Conservation (phyloP, 2,329 filamentous ascomycete species). For the Nakataea oryzae region DNA sequence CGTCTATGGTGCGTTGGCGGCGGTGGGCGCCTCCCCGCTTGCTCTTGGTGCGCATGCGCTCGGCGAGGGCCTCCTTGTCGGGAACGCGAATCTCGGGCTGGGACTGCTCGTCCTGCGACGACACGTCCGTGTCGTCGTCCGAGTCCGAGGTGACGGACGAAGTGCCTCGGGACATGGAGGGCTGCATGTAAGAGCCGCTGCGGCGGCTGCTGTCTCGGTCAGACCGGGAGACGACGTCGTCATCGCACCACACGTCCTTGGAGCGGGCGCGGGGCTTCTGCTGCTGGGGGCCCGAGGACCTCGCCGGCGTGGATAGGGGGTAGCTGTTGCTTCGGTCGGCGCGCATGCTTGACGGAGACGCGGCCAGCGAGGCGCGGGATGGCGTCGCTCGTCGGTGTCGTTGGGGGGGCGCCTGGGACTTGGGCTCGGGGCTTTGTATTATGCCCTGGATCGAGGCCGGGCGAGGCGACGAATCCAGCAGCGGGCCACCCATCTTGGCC, state of each 20-base stretch:
- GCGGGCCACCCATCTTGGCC: constrained; percentile 13
- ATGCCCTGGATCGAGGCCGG: constrained; percentile 14
- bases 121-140: constrained; percentile 25
- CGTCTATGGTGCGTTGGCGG: constrained; percentile 6
- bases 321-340: constrained; percentile 11
- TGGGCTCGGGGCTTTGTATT: constrained; percentile 13
- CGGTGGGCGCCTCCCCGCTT: neutral
- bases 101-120: constrained; percentile 20
- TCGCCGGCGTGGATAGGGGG: constrained; percentile 8
- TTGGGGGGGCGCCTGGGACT: constrained; percentile 9
- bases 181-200: constrained; percentile 18
- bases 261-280: constrained; percentile 6
- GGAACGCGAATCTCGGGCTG: constrained; percentile 10
- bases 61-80: constrained; percentile 7
- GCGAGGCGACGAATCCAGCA: constrained; percentile 17
- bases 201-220: constrained; percentile 14
- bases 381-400: constrained; percentile 6
- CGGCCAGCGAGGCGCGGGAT: constrained; percentile 10
- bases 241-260: constrained; percentile 10
- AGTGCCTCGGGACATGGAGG: constrained; percentile 24
- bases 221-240: constrained; percentile 13
- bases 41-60: constrained; percentile 7
- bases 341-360: constrained; percentile 15
- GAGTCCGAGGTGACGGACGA: constrained; percentile 26
- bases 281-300: constrained; percentile 11